phyloP scores from a whole-genome alignment of 2,329 filamentous ascomycete genomes.

The Fusarium robinianum region DNA sequence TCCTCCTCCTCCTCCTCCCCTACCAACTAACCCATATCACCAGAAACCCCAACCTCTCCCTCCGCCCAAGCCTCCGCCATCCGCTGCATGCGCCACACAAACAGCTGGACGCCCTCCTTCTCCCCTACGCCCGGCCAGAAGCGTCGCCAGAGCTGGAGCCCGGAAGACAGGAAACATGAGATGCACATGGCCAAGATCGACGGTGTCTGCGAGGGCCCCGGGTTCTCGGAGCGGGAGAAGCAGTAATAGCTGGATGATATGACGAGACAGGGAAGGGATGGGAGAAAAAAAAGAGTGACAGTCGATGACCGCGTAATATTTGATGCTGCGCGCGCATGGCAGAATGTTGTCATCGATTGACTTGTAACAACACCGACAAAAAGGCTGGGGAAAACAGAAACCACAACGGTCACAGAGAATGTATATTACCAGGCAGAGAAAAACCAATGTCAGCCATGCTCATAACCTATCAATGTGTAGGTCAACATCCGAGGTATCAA shows the following conservation, averaged over 20 bases:
- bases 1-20: background rate
- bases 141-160: conserved; percentile 57
- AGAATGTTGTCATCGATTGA: background rate
- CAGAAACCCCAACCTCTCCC: conserved; percentile 18
- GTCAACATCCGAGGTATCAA: too few relatives aligned
- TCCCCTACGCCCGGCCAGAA: conserved; percentile 34
- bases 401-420: too few relatives aligned
- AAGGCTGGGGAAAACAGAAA: too few relatives aligned
- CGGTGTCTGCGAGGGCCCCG: conserved; percentile 43
- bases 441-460: too few relatives aligned
- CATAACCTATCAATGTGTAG: too few relatives aligned
- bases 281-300: conserved; percentile 5
- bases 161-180: conserved; percentile 58
- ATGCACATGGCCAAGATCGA: conserved; percentile 53
- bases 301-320: background rate
- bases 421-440: too few relatives aligned
- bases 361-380: conserved; percentile 12
- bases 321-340: background rate
- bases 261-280: background rate
- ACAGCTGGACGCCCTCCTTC: conserved; percentile 52
- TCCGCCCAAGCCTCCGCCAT: conserved; percentile 36
- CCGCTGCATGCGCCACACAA: conserved; percentile 42
- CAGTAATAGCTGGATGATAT: background rate
- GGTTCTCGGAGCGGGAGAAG: conserved; percentile 48
- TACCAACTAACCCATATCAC: conserved; percentile 12